Percentiles rank a stretch among this genome's conserved stretches.
Evolutionary conservation across 2,329 filamentous ascomycete species (phyloP).

Genomic region (Dothideomycetes sp.): DNA sequence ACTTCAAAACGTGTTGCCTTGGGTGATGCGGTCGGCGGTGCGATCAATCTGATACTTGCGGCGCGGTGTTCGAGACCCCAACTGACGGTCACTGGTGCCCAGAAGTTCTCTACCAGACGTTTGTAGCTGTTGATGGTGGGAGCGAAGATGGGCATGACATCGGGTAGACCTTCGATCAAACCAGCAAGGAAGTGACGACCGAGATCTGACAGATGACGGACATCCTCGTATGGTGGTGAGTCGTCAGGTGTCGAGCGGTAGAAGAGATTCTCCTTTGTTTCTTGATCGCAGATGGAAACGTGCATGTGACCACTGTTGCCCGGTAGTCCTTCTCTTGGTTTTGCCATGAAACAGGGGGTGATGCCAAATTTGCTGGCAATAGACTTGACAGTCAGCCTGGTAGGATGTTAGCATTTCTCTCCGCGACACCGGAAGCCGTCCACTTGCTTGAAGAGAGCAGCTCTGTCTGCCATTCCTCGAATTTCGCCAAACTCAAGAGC

Average conservation of each 20-base stretch:
- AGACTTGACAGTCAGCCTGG: conserved; percentile 74
- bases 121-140: conserved; percentile 98
- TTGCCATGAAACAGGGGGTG: conserved; percentile 97
- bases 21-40: conserved; percentile 73
- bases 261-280: conserved; percentile 75
- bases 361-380: conserved; percentile 81
- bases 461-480: conserved; percentile 81
- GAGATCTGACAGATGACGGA: conserved; percentile 73
- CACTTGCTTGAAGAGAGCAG: conserved; percentile 78
- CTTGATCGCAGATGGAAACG: conserved; percentile 68
- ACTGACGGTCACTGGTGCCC: conserved; percentile 94
- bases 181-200: conserved; percentile 91
- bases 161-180: conserved; percentile 75
- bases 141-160: conserved; percentile 91
- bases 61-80: conserved; percentile 96
- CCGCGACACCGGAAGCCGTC: too few species aligned
- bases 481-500: conserved; percentile 85
- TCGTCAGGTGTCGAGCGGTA: conserved; percentile 62
- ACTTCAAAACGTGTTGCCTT: conserved; percentile 89
- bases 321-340: conserved; percentile 80
- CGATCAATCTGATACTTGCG: conserved; percentile 80
- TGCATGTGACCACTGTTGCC: conserved; percentile 97
- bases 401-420: conserved; percentile 2
- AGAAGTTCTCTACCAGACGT: conserved; percentile 95
- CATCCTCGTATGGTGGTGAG: conserved; percentile 62